Base-by-base conservation (phyloP, 148 eudicot species). In the Drosera capensis region DNA sequence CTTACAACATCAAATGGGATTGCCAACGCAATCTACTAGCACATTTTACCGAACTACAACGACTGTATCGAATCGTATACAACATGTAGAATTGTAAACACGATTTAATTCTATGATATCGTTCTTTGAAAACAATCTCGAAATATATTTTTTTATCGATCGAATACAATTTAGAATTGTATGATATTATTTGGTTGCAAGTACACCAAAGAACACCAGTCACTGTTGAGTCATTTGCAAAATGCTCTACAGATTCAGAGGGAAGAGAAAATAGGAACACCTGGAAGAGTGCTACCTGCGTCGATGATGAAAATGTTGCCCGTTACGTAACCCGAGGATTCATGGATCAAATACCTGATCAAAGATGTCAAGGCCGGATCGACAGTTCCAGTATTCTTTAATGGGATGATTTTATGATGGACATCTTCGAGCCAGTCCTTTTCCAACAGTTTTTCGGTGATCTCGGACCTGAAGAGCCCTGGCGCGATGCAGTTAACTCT, bases 331-430 rank as follows among this genome's bases (percentile, higher is more conserved):
- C 56, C 49, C 0, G 94, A 70, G 19, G 87, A 73, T 46, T 79
- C 72, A 16, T 71, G 68, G 44, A 83, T 79, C 42, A 83, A 60
- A 55, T 75, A 83, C 23, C 83, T 57, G 3, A 79, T 55, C 0
- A 83, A 48, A 5, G 83, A 70, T 20, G 83, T 76, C 46, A 79
- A 51, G 30, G 94, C 87, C 1, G 87, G 87, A 60, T 79, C 72
- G 16, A 58, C 20, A 9, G 78, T 63, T 14, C 83, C 78, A 26
- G 8, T 48, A 30, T 46, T 60, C 54, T 35, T 52, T 15, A 82
- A 45, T 30, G 80, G 94, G 2, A 60, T 50, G 0, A 58, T 71
- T 59, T 14, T 75, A 31, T 3, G 16, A 16, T 57, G 69, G 2
- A 79, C 69, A 7, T 55, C 71, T 28, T 68, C 61, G 11, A 82